Conservation (phyloP, 768 basidiomycete species). For the Naganishia randhawae region DNA sequence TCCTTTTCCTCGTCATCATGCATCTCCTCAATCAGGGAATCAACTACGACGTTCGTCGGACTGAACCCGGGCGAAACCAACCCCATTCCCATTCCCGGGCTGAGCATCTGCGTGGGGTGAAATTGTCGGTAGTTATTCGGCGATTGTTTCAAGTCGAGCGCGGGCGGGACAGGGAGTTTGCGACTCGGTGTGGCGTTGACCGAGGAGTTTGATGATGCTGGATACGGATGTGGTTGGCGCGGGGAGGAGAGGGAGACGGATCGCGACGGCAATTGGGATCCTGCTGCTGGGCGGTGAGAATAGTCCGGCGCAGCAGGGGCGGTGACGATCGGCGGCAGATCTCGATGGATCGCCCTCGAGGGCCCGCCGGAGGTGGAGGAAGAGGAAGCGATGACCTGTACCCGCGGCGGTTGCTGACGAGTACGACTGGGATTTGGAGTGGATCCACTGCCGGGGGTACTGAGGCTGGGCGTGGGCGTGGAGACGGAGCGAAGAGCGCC, state of each 20-base stretch:
- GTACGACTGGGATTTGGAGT: neutral
- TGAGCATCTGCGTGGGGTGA: neutral
- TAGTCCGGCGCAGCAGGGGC: neutral
- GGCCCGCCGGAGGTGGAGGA: neutral
- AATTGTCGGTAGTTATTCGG: neutral
- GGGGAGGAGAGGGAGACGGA: neutral
- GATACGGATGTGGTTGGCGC: neutral
- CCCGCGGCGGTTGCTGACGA: neutral
- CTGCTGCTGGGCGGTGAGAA: neutral
- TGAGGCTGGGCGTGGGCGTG: neutral
- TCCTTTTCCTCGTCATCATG: neutral
- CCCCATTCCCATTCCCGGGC: slow-evolving; percentile 10
- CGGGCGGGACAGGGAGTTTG: neutral
- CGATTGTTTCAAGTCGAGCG: slow-evolving; percentile 4
- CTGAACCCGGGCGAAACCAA: slow-evolving; percentile 5
- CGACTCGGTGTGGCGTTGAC: neutral
- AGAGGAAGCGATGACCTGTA: slow-evolving; percentile 2
- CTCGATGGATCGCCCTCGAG: slow-evolving; percentile 1
- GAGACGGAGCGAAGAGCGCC: neutral
- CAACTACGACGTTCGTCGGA: slow-evolving; percentile 14
- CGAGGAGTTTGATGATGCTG: neutral
- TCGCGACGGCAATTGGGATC: neutral
- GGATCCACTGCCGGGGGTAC: neutral
- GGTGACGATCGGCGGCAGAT: slow-evolving; percentile 23
- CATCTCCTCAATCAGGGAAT: slow-evolving; percentile 25